Evolutionary conservation across 1,284 basidiomycete species (phyloP).

Genomic region (Wallemia ichthyophaga): DNA sequence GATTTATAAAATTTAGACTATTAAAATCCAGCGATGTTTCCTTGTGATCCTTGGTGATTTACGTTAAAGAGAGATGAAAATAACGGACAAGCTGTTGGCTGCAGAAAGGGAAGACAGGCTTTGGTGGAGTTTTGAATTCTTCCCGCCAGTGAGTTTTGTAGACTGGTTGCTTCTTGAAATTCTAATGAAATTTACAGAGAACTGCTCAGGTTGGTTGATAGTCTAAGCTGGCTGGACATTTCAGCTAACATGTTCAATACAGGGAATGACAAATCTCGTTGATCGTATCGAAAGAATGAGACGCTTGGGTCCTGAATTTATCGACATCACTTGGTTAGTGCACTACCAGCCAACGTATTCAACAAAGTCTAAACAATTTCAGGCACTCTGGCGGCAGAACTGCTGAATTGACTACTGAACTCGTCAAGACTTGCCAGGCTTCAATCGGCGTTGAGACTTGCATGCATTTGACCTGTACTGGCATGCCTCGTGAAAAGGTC

Average conservation of each 20-base stretch:
- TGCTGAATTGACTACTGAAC: slow-evolving; percentile 45
- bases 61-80: slow-evolving; percentile 32
- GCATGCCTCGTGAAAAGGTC: slow-evolving; percentile 66
- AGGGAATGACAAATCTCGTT: slow-evolving; percentile 76
- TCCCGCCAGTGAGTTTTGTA: slow-evolving; percentile 68
- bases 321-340: slow-evolving; percentile 74
- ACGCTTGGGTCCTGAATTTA: slow-evolving; percentile 77
- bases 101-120: slow-evolving; percentile 48
- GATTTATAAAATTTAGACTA: too few relatives aligned
- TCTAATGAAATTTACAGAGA: not conserved
- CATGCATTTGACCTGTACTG: slow-evolving; percentile 90
- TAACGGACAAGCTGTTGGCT: slow-evolving; percentile 61
- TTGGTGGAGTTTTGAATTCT: slow-evolving; percentile 94
- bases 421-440: slow-evolving; percentile 73
- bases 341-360: slow-evolving; percentile 5
- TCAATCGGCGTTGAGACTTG: slow-evolving; percentile 62
- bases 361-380: not conserved
- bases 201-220: not conserved
- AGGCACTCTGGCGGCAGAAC: not conserved
- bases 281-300: slow-evolving; percentile 98
- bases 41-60: slow-evolving; percentile 3
- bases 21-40: too few relatives aligned
- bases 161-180: not conserved
- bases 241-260: too few relatives aligned
- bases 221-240: too few relatives aligned